phyloP scores from a whole-genome alignment of 768 basidiomycete species.

The Suillus variegatus region DNA sequence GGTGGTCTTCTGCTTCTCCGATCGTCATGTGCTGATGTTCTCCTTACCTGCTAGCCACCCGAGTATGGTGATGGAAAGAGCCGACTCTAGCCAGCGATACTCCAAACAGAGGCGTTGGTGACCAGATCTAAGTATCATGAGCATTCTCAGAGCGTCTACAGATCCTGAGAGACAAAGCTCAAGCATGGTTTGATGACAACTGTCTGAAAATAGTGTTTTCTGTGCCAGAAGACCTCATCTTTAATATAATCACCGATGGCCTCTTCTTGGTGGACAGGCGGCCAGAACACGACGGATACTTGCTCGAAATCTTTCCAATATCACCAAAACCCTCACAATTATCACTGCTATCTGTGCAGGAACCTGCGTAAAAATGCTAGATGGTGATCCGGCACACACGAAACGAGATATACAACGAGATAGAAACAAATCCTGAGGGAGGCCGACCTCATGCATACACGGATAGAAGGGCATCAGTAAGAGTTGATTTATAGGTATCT shows the following conservation, averaged over 20 bases:
- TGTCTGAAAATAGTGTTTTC: no score
- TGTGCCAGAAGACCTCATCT: no score
- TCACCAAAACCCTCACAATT: no score
- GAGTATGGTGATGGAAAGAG: constrained; percentile 44
- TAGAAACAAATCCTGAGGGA: constrained; percentile 23
- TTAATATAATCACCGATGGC: no score
- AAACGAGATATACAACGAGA: constrained; percentile 21
- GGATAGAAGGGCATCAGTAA: constrained; percentile 6
- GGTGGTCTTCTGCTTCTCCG: constrained; percentile 22
- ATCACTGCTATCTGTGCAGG: constrained; percentile 61
- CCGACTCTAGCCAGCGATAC: constrained; percentile 67
- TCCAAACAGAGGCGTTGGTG: constrained; percentile 74
- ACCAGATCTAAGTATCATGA: constrained; percentile 62
- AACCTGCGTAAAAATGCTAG: constrained; percentile 17
- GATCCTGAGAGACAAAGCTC: no score
- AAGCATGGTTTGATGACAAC: no score
- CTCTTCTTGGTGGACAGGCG: no score
- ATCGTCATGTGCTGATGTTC: constrained; percentile 29
- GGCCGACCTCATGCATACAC: no score
- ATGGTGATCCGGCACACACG: constrained; percentile 28
- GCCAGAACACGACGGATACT: constrained; percentile 13
- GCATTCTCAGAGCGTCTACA: neutral
- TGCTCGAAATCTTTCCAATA: constrained; percentile 54
- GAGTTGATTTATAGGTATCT: constrained; percentile 3
- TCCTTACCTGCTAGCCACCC: constrained; percentile 38